phyloP scores from a whole-genome alignment of 257 asterid genomes.

The Nicotiana undulata region DNA sequence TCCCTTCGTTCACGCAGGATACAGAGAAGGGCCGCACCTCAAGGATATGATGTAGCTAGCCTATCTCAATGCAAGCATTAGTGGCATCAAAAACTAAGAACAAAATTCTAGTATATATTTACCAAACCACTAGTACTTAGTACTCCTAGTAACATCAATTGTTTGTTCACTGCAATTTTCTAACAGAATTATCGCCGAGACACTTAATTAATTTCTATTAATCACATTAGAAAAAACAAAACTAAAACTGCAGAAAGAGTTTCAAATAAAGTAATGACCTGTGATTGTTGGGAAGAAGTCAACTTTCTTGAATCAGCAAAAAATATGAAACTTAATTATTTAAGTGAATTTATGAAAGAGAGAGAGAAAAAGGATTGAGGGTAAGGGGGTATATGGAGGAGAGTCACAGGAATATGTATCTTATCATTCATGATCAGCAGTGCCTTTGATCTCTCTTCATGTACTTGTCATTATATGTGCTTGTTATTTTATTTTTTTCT shows the following conservation, averaged over 20 bases:
- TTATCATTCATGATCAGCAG: constrained; percentile 16
- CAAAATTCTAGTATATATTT: background rate
- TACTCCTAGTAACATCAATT: background rate
- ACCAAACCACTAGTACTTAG: background rate
- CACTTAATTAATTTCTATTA: background rate
- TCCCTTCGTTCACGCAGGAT: too few relatives aligned
- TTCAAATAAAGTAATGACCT: constrained; percentile 24
- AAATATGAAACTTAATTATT: background rate
- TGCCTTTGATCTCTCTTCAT: constrained; percentile 15
- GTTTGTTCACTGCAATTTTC: background rate
- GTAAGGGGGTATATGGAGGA: constrained; percentile 10
- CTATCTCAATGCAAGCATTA: too few relatives aligned
- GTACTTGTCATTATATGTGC: constrained; percentile 16
- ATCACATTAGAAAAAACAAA: background rate
- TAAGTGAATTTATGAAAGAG: background rate
- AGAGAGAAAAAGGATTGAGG: background rate
- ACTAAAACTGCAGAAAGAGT: background rate
- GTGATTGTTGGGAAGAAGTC: constrained; percentile 15
- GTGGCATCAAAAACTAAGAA: background rate
- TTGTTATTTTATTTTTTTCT: background rate
- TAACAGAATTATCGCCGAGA: background rate
- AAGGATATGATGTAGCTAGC: too few relatives aligned
- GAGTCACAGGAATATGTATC: constrained; percentile 39
- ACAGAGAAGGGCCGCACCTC: too few relatives aligned
- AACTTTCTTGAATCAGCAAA: constrained; percentile 22